Evolutionary conservation across 805 yeast genomes (phyloP), one percentile per base, ranked within the genome.

Genomic region (Wickerhamiella sergipiensis): DNA sequence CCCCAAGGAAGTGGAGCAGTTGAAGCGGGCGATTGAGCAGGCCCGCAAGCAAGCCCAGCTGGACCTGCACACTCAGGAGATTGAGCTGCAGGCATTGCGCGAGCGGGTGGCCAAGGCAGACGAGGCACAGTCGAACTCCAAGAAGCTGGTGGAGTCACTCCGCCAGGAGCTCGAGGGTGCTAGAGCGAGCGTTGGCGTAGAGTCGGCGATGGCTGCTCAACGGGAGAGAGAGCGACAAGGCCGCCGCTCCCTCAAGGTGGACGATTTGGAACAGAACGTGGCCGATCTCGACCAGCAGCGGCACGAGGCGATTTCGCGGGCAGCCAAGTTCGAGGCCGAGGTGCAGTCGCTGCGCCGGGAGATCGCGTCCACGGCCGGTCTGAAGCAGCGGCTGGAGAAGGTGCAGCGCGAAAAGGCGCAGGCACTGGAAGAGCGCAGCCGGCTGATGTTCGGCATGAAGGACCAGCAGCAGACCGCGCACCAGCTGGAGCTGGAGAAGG

Each of bases 341-440:
- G 48, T 56, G 2, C 48, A 39, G 13, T 10, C 49, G n/a, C 47
- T 53, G 8, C 46, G 52, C 17, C 33, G 45, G 5, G 52, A 50
- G 24, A 26, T 44, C 9, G 55, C 54, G 7, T 42, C 53, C 33
- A 12, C 8, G 21, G 29, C 47, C 10, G 24, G 50, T 2, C 49
- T 57, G 10, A 51, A 52, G 38, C 57, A 56, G 42, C 52, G 51
- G 43, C 53, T 58, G 10, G 61, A 60, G 49, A 54, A 57, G 45
- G 52, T 57, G 12, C 61, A 53, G 46, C 57, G 54, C 7, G 64
- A 61, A 38, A 58, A 58, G 52, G 59, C 61, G 1, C 52, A 48
- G 18, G 40, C 56, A 2, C 47, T 53, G 18, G 58, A 54, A 10
- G 60, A 56, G 18, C 46, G 50, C 22, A 50, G 57, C 26, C 52